phyloP scores from a whole-genome alignment of 169 alveolate species.

The Amoebophrya sp. region DNA sequence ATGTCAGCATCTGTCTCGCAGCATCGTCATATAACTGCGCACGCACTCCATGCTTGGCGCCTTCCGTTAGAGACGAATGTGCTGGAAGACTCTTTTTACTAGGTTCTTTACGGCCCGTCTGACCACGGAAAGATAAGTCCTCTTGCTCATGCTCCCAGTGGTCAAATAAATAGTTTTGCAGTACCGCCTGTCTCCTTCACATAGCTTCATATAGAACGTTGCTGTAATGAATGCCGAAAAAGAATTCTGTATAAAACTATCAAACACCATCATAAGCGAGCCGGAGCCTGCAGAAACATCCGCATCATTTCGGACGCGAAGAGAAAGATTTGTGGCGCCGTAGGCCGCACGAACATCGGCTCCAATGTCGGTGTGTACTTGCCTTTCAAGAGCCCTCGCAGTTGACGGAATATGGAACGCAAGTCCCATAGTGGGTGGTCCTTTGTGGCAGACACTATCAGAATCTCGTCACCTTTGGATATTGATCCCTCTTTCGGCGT shows the following conservation, averaged over 20 bases:
- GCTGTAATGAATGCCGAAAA: too few relatives aligned
- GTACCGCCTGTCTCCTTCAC: too few relatives aligned
- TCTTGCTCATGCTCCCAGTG: not conserved
- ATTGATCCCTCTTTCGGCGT: too few relatives aligned
- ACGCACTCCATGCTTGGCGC: not conserved
- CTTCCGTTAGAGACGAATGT: not conserved
- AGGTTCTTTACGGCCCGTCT: not conserved
- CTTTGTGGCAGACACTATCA: not conserved
- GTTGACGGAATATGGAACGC: not conserved
- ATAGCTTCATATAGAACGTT: too few relatives aligned
- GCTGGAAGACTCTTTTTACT: not conserved
- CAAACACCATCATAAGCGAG: too few relatives aligned
- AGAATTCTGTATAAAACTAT: too few relatives aligned
- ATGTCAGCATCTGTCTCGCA: not conserved
- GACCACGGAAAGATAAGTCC: not conserved
- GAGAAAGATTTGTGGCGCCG: not conserved
- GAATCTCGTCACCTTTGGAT: too few relatives aligned
- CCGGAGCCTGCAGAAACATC: not conserved
- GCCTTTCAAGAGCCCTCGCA: not conserved
- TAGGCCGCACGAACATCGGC: not conserved
- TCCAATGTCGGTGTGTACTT: not conserved
- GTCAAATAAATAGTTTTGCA: not conserved
- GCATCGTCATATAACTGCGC: constrained; percentile 7
- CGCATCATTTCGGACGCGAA: not conserved
- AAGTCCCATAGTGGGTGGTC: constrained; percentile 4